phyloP scores from a whole-genome alignment of 2,329 filamentous ascomycete genomes.

The Niveomyces coronatus region DNA sequence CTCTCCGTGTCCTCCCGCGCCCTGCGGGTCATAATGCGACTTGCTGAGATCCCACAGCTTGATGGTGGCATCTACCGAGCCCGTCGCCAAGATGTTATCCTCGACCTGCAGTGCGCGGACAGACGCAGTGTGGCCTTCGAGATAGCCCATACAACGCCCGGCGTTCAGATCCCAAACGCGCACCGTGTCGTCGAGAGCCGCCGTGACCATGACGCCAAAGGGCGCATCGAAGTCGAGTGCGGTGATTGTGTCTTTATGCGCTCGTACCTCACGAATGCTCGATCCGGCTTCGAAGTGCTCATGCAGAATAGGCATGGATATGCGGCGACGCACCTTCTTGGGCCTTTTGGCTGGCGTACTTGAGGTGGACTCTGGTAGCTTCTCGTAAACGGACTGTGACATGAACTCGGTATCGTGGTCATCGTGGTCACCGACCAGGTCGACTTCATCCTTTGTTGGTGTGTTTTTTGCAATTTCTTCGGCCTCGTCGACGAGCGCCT shows the following conservation, averaged over 20 bases:
- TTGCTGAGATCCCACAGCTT: conserved; percentile 89
- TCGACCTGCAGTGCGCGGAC: conserved; percentile 88
- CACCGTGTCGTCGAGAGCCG: conserved; percentile 86
- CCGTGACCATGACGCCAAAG: conserved; percentile 88
- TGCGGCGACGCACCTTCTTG: conserved; percentile 52
- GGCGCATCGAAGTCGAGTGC: conserved; percentile 95
- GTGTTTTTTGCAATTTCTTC: conserved; percentile 44
- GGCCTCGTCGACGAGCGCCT: conserved; percentile 48
- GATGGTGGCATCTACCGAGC: conserved; percentile 89
- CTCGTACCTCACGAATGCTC: conserved; percentile 76
- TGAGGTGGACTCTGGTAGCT: conserved; percentile 53
- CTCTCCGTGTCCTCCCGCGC: conserved; percentile 47
- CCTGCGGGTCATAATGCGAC: conserved; percentile 69
- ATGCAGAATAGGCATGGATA: conserved; percentile 89
- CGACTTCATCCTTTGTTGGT: conserved; percentile 42
- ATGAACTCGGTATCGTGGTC: conserved; percentile 59
- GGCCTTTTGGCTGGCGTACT: conserved; percentile 38
- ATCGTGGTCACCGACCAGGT: conserved; percentile 39
- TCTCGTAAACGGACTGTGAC: conserved; percentile 96
- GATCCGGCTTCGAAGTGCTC: conserved; percentile 90
- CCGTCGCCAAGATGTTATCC: conserved; percentile 90
- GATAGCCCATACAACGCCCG: conserved; percentile 78
- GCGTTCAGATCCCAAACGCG: conserved; percentile 94
- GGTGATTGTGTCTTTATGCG: conserved; percentile 80
- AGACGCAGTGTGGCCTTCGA: conserved; percentile 92